phyloP scores from a whole-genome alignment of 2,329 filamentous ascomycete genomes.

The Scopulariopsis brevicaulis region DNA sequence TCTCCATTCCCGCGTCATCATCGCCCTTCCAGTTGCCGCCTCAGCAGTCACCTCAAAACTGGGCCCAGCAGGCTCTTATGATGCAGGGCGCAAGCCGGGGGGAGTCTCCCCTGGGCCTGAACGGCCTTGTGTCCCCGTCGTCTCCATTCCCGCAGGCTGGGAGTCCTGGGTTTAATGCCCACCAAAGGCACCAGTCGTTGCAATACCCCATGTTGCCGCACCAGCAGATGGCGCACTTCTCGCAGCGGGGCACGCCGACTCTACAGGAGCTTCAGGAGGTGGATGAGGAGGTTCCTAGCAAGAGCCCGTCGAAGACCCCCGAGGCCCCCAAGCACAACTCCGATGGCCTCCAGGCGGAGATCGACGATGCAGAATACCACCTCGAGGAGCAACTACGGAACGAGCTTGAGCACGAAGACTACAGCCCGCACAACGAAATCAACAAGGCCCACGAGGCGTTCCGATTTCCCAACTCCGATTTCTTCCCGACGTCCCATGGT shows the following conservation, averaged over 20 bases:
- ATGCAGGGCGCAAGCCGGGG: constrained; percentile 40
- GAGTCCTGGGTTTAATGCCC: constrained; percentile 29
- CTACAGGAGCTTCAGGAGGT: constrained; percentile 66
- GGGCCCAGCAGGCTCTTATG: constrained; percentile 45
- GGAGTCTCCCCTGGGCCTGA: constrained; percentile 52
- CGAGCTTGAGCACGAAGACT: constrained; percentile 68
- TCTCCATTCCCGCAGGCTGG: constrained; percentile 40
- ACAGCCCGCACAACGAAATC: constrained; percentile 49
- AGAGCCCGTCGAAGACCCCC: constrained; percentile 42
- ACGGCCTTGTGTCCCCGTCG: constrained; percentile 48
- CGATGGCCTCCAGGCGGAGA: constrained; percentile 74
- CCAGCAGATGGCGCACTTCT: constrained; percentile 44
- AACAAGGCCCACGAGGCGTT: constrained; percentile 11
- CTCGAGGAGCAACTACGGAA: constrained; percentile 69
- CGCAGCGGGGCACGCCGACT: constrained; percentile 44
- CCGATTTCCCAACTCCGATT: constrained; percentile 9
- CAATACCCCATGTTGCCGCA: constrained; percentile 45
- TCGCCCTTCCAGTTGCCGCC: constrained; percentile 58
- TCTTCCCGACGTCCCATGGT: constrained; percentile 20
- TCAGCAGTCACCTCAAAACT: constrained; percentile 48
- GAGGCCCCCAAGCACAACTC: constrained; percentile 33
- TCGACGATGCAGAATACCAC: constrained; percentile 79
- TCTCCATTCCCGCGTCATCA: constrained; percentile 50
- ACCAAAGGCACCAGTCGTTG: constrained; percentile 47
- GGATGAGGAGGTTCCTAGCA: constrained; percentile 47